Percentiles rank a stretch among this genome's conserved stretches.
phyloP scores from a whole-genome alignment of 1,139 yeast species.

The Candida sp. region DNA sequence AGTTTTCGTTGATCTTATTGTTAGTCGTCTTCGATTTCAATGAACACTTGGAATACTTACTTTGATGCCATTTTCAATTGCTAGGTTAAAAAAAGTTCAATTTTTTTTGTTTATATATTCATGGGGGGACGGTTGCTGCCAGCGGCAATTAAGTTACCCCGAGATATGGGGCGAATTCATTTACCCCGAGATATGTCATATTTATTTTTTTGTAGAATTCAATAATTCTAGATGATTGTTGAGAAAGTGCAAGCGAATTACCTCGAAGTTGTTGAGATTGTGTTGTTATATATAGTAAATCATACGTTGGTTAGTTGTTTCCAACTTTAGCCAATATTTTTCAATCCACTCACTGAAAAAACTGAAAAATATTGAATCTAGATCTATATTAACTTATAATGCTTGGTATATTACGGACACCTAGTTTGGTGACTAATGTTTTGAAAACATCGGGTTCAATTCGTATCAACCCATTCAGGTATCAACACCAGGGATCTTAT shows the following conservation, averaged over 20 bases:
- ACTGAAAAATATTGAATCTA: neutral
- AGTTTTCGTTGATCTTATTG: neutral
- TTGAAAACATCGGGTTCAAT: neutral
- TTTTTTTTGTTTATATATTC: too few species aligned
- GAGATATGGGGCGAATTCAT: neutral
- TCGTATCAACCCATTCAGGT: neutral
- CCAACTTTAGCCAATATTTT: too few species aligned
- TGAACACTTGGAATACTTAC: neutral
- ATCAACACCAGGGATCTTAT: neutral
- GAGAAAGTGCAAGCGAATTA: too few species aligned
- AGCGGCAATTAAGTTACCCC: too few species aligned
- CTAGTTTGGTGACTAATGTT: neutral
- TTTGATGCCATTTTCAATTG: neutral
- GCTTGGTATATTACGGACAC: neutral
- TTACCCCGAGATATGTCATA: neutral
- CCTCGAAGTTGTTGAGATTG: too few species aligned
- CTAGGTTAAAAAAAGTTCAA: neutral
- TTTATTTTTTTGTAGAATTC: too few species aligned
- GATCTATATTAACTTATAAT: neutral
- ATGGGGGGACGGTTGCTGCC: too few species aligned
- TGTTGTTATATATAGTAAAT: too few species aligned
- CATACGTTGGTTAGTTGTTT: too few species aligned
- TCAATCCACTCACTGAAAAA: neutral
- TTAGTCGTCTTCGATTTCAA: neutral
- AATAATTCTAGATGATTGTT: too few species aligned